Evolutionary conservation across 805 yeast species (phyloP).

Genomic region (Candida tallmaniae): DNA sequence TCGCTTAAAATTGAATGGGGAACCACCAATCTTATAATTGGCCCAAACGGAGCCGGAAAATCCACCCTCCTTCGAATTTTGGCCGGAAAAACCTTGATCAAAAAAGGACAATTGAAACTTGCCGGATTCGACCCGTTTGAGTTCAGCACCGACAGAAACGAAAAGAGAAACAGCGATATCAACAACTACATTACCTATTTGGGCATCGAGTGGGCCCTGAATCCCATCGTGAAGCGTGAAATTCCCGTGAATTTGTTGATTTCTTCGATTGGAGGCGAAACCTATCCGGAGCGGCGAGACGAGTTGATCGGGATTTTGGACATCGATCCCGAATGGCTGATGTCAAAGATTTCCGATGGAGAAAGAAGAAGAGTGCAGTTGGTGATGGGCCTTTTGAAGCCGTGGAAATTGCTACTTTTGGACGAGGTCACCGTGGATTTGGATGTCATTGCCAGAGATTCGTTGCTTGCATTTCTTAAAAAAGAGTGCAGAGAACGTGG

Average conservation of each 20-base stretch:
- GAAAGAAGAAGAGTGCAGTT: slow-evolving; percentile 92
- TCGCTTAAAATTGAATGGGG: slow-evolving; percentile 61
- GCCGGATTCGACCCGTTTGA: slow-evolving; percentile 85
- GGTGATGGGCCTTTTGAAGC: slow-evolving; percentile 86
- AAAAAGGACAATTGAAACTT: slow-evolving; percentile 63
- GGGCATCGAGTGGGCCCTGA: slow-evolving; percentile 97
- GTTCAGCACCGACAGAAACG: slow-evolving; percentile 48
- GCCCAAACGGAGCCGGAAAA: slow-evolving; percentile 98
- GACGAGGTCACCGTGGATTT: slow-evolving; percentile 97
- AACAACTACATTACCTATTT: slow-evolving; percentile 64
- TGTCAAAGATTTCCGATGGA: slow-evolving; percentile 91
- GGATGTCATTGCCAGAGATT: slow-evolving; percentile 84
- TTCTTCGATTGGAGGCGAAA: slow-evolving; percentile 70
- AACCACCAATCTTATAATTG: slow-evolving; percentile 73
- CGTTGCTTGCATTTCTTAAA: slow-evolving; percentile 64
- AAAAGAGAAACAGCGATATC: slow-evolving; percentile 38
- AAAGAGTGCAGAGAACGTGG: slow-evolving; percentile 66
- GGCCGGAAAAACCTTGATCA: slow-evolving; percentile 88
- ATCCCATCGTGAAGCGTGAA: slow-evolving; percentile 85
- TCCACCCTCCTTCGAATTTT: slow-evolving; percentile 79
- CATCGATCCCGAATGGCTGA: slow-evolving; percentile 84
- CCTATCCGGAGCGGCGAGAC: slow-evolving; percentile 70
- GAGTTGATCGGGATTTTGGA: slow-evolving; percentile 72
- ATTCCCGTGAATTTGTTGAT: slow-evolving; percentile 80
- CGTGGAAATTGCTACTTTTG: slow-evolving; percentile 82